These are phyloP conservation scores for Zopfia rhizophila DNA, from an alignment of 2,329 filamentous ascomycete species.

Conservation along the genomic window DNA sequence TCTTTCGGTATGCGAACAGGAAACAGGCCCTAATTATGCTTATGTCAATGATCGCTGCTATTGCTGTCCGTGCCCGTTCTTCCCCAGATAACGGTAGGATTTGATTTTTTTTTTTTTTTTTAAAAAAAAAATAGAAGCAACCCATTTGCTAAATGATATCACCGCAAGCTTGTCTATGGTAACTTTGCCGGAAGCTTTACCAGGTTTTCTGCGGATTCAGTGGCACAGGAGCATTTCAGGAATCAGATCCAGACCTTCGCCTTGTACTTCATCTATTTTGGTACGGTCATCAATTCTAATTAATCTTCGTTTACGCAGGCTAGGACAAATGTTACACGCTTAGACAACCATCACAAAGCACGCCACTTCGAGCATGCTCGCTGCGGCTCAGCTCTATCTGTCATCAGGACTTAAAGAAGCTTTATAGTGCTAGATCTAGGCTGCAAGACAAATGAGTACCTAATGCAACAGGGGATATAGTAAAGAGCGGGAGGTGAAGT, in stretches of 20 bases:
- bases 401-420: too few relatives aligned
- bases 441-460: too few relatives aligned
- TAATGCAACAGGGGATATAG: too few relatives aligned
- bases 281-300: constrained; percentile 50
- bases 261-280: constrained; percentile 53
- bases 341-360: background rate
- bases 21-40: constrained; percentile 54
- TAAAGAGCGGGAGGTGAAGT: too few relatives aligned
- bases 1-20: constrained; percentile 58
- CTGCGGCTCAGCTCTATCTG: too few relatives aligned
- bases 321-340: constrained; percentile 53
- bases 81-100: constrained; percentile 74
- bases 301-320: constrained; percentile 33
- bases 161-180: constrained; percentile 48
- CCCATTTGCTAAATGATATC: too few relatives aligned
- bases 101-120: constrained; percentile 2
- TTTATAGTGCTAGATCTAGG: too few relatives aligned
- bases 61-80: constrained; percentile 78
- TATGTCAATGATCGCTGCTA: constrained; percentile 71
- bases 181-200: constrained; percentile 52
- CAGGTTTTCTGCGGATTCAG: constrained; percentile 44
- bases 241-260: constrained; percentile 44
- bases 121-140: too few relatives aligned
- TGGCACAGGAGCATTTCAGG: constrained; percentile 36
- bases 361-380: too few relatives aligned